A percentile compares a stretch with the other conserved stretches of the same genome.
Evolutionary conservation across 306 rosid species (phyloP).

Genomic region (Quercus robur): DNA sequence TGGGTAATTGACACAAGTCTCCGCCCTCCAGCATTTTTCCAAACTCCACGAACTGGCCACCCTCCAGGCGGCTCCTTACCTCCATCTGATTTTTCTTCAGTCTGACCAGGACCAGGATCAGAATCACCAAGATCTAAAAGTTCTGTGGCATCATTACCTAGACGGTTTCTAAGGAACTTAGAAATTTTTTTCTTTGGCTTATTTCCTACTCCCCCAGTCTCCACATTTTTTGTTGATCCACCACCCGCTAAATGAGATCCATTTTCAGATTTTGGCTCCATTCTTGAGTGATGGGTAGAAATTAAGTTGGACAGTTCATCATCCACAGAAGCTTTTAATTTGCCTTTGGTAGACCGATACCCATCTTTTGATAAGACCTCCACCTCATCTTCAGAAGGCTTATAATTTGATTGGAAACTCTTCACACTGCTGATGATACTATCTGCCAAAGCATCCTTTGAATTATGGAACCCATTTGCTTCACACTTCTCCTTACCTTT

Average conservation of each 20-base stretch:
- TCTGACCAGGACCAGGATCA: not conserved
- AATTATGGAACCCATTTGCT: not conserved
- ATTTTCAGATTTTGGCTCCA: not conserved
- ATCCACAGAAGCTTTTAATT: not conserved
- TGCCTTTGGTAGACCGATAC: not conserved
- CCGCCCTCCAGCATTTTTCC: not conserved
- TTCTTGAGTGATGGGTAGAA: not conserved
- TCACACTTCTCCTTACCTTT: constrained; percentile 15
- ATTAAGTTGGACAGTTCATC: not conserved
- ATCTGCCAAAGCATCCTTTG: not conserved
- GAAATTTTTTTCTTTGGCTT: not conserved
- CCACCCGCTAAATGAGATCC: not conserved
- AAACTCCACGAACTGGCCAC: constrained; percentile 2
- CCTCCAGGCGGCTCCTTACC: not conserved
- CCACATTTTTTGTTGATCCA: not conserved
- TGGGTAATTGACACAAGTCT: not conserved
- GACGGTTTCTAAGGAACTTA: constrained; percentile 1
- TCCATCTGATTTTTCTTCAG: not conserved
- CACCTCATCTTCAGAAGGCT: not conserved
- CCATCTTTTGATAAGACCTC: constrained; percentile 4
- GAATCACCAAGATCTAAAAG: not conserved
- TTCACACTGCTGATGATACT: not conserved
- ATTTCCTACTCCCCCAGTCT: not conserved
- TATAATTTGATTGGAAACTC: not conserved
- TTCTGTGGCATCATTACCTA: not conserved